A percentile compares a stretch with the other conserved stretches of the same genome.
phyloP scores from a whole-genome alignment of 371 early-diverging fungal species.

The Rhizopus arrhizus region DNA sequence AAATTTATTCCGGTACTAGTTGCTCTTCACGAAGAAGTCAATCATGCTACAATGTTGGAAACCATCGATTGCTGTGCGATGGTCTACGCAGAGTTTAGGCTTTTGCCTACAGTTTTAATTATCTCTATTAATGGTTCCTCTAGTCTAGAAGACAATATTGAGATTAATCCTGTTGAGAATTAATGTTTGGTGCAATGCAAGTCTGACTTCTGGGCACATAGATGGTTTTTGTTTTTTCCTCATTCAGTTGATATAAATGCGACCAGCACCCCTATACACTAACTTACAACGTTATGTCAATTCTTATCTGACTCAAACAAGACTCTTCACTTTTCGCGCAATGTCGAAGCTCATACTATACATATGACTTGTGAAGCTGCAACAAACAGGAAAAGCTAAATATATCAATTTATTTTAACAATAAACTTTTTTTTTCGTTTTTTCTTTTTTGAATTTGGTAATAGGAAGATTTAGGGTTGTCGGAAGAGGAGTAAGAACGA shows the following conservation, averaged over 20 bases:
- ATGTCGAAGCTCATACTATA: conserved; percentile 14
- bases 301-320: conserved; percentile 18
- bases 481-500: conserved; percentile 11
- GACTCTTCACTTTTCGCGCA: conserved; percentile 9
- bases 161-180: conserved; percentile 12
- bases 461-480: conserved; percentile 12
- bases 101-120: conserved; percentile 17
- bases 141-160: conserved; percentile 3
- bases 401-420: conserved; percentile 12
- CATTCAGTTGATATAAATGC: conserved; percentile 2
- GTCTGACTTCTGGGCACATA: conserved; percentile 16
- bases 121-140: conserved; percentile 16
- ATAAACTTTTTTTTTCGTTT: conserved; percentile 11
- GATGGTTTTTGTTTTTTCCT: conserved; percentile 17
- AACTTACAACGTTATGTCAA: conserved; percentile 17
- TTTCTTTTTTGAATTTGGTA: conserved; percentile 15
- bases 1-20: conserved; percentile 14
- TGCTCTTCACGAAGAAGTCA: conserved; percentile 17
- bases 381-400: conserved; percentile 2
- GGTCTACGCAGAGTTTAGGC: conserved; percentile 9
- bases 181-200: conserved; percentile 16
- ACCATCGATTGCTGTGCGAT: conserved; percentile 5
- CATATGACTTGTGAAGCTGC: conserved; percentile 16
- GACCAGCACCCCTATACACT: conserved; percentile 1
- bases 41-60: conserved; percentile 9